Conservation (phyloP, 1,284 basidiomycete species). For the Trichosporon asahii region DNA sequence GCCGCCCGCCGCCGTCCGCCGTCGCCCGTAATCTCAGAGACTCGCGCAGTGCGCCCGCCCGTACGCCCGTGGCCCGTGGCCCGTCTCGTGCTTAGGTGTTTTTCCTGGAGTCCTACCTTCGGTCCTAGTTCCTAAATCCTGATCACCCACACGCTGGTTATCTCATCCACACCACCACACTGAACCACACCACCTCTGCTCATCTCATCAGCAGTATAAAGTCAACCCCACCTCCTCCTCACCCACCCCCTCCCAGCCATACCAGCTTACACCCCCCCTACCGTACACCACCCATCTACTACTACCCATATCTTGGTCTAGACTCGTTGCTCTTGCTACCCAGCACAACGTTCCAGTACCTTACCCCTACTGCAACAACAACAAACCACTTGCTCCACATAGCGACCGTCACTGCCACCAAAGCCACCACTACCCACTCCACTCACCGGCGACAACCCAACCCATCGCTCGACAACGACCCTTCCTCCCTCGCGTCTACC, state of each 20-base stretch:
- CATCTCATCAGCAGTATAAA: not conserved
- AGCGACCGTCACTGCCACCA: not conserved
- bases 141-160: not conserved
- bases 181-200: too few relatives aligned
- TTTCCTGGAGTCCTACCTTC: not conserved
- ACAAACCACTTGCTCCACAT: not conserved
- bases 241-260: not conserved
- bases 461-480: not conserved
- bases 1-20: not conserved
- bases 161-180: not conserved
- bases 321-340: not conserved
- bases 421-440: not conserved
- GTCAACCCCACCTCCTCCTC: not conserved
- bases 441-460: not conserved
- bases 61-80: not conserved
- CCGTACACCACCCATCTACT: not conserved
- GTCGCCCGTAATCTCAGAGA: not conserved
- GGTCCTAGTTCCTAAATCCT: not conserved
- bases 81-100: constrained; percentile 3
- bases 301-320: not conserved
- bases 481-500: not conserved
- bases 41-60: not conserved
- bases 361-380: not conserved
- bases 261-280: not conserved
- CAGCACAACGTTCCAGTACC: not conserved